phyloP scores from a whole-genome alignment of 371 early-diverging fungal genomes.

The Mucor lusitanicus region DNA sequence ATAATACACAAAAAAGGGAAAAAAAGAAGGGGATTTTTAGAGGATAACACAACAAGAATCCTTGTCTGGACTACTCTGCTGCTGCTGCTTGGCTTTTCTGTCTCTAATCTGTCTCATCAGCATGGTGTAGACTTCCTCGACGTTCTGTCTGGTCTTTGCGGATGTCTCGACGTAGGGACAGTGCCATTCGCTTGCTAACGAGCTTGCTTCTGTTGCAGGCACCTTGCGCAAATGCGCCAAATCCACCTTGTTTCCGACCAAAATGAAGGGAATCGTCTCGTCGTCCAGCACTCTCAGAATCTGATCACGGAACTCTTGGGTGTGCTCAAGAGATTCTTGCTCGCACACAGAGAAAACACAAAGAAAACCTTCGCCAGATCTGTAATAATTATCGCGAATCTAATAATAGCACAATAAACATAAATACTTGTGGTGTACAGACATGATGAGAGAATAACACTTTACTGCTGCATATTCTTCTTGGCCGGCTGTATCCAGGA shows the following conservation, averaged over 20 bases:
- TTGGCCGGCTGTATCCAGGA: constrained; percentile 94
- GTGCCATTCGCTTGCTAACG: constrained; percentile 77
- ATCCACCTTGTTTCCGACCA: constrained; percentile 90
- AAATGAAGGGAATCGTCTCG: constrained; percentile 80
- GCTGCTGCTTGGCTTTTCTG: constrained; percentile 64
- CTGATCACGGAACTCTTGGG: constrained; percentile 88
- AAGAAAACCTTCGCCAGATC: constrained; percentile 89
- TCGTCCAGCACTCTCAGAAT: constrained; percentile 87
- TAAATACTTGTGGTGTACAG: not conserved
- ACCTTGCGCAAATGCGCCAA: constrained; percentile 76
- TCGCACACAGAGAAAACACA: constrained; percentile 88
- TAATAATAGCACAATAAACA: constrained; percentile 19
- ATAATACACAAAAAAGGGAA: constrained; percentile 2
- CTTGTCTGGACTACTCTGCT: constrained; percentile 45
- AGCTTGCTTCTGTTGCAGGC: constrained; percentile 64
- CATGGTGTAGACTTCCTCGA: constrained; percentile 77
- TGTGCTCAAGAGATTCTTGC: constrained; percentile 79
- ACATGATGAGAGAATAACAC: not conserved
- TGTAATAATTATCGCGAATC: constrained; percentile 93
- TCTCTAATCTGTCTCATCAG: constrained; percentile 80
- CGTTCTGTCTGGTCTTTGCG: constrained; percentile 87
- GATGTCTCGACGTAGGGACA: constrained; percentile 86
- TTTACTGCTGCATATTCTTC: constrained; percentile 84
- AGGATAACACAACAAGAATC: constrained; percentile 53
- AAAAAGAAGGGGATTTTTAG: constrained; percentile 20